Base-by-base conservation (phyloP, 1,139 yeast species). In the Geotrichum bryndzae region DNA sequence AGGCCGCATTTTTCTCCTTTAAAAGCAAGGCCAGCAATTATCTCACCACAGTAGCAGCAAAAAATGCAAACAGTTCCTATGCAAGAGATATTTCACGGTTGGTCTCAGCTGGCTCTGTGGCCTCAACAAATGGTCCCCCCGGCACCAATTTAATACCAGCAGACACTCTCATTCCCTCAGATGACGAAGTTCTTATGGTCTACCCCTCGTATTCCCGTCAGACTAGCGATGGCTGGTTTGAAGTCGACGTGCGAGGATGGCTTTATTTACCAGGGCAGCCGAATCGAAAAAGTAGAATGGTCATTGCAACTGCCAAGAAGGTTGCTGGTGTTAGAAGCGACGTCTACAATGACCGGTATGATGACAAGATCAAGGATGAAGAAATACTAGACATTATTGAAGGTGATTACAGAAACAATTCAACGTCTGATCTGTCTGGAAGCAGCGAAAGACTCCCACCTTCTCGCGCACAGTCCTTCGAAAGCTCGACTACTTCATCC, bases 191-290 rank as follows among this genome's bases (percentile, higher is more conserved):
- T 38, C 73, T 82, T 70, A 66, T 76, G 2, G 70, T 81, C 7
- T 88, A 85, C 67, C 92, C 92, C 1, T 82, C 90, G 5, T 89
- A 87, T 71, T 81, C 90, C 0, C 75, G 87, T 25, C 68, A 66
- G 5, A 64, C 72, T 23, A 67, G 68, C 0, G 70, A 67, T 22
- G 74, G 73, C 10, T 73, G 71, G 6, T 69, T 68, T 27, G 79
- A 80, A 57, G 85, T 91, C 1, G 84, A 85, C 59, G 83, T 90
- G 1, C 81, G 88, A 56, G 96, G 97, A 2, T 83, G 88, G 82
- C 79, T 90, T 10, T 84, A 80, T 63, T 79, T 89, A 54, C 91
- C 91, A 0, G 95, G 94, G 0, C 78, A 80, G 10, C 81, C 85
- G 79, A 82, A 84, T 38, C 77, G 96, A 57, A 88, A 88, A 69